These are phyloP conservation scores for Fusarium liriodendri DNA, from an alignment of 2,329 filamentous ascomycete species.

Conservation along the genomic window DNA sequence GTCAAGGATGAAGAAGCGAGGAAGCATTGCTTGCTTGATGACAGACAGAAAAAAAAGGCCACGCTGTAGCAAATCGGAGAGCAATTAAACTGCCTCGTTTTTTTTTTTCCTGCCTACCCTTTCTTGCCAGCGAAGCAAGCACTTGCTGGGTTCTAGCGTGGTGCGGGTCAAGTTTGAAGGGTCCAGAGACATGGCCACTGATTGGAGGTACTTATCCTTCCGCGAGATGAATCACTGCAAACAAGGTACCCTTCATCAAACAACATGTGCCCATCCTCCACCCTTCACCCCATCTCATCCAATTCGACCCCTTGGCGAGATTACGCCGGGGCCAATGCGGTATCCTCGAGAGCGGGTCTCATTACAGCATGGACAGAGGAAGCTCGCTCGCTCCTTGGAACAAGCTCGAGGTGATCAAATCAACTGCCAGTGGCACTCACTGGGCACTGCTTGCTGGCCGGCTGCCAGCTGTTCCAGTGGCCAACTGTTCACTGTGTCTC, in stretches of 20 bases:
- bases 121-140: slow-evolving; percentile 37
- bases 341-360: slow-evolving; percentile 41
- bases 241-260: slow-evolving; percentile 1
- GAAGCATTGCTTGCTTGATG: background rate
- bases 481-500: slow-evolving; percentile 14
- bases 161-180: slow-evolving; percentile 19
- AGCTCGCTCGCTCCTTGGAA: background rate
- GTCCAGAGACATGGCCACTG: slow-evolving; percentile 4
- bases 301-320: slow-evolving; percentile 39
- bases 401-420: background rate
- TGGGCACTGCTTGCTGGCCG: background rate
- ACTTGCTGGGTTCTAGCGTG: slow-evolving; percentile 13
- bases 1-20: background rate
- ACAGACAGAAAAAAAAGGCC: background rate
- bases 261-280: slow-evolving; percentile 6
- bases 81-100: slow-evolving; percentile 1
- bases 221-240: background rate
- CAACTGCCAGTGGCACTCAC: background rate
- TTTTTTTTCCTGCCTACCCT: background rate
- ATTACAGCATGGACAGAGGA: slow-evolving; percentile 31
- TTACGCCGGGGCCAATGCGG: slow-evolving; percentile 44
- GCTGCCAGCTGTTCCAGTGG: slow-evolving; percentile 18
- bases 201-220: background rate
- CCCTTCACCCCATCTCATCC: slow-evolving; percentile 13
- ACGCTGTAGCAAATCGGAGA: slow-evolving; percentile 2